Evolutionary conservation across 805 yeast genomes (phyloP), one percentile per base, ranked within the genome.

Genomic region (Candida krabiensis): DNA sequence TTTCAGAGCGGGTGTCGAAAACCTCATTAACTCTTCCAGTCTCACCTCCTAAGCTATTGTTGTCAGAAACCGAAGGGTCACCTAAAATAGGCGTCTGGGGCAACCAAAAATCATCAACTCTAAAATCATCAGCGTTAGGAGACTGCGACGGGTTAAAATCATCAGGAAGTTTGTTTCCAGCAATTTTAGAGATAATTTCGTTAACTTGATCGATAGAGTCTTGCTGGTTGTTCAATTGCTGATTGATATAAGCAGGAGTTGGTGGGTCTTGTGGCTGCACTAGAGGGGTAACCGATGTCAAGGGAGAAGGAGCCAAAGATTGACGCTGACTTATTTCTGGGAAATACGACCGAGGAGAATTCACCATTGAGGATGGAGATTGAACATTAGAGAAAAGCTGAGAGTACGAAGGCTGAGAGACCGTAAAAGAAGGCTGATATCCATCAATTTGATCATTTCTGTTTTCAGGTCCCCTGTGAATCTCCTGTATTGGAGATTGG

Each of bases 151-250:
- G 25, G 31, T 37, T 42, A 9, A 37, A 9, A 3, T 47, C 49
- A 18, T 52, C 58, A 28, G 36, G 26, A 5, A 27, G 30, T 33
- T 37, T 39, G 23, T 33, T 31, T 16, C 33, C 41, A 19, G 50
- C 41, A 26, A 69, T 46, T 41, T 57, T 67, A 37, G 65, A 72
- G 32, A 75, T 67, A 80, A 80, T 75, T 43, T 77, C 80, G 52
- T 74, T 77, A 2, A 74, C 77, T 50, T 75, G 80, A 53, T 67
- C 75, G 37, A 77, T 65, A 3, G 78, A 69, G 43, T 68, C 71
- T 9, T 78, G 79, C 46, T 76, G 78, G 48, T 66, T 70, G 33
- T 58, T 58, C 9, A 75, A 58, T 40, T 67, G 76, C 31, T 67
- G 67, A 45, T 76, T 78, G 32, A 77, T 64, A 14, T 68, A 73